A percentile compares a stretch with the other conserved stretches of the same genome.
These are phyloP conservation scores for Claviceps africana DNA, from an alignment of 2,329 filamentous ascomycete genomes.

Conservation along the genomic window DNA sequence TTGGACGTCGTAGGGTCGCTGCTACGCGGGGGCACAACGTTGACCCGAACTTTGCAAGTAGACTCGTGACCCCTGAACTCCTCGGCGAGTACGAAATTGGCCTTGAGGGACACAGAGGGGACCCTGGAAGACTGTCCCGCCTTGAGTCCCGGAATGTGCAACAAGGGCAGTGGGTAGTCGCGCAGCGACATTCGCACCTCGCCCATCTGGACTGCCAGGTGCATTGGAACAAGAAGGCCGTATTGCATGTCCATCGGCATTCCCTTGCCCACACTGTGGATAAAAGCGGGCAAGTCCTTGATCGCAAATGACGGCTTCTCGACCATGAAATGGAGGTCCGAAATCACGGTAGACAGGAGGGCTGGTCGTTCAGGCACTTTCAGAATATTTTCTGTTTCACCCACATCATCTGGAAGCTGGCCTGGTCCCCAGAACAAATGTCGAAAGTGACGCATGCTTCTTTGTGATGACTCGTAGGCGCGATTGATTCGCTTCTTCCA, in stretches of 20 bases:
- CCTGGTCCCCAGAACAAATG: slow-evolving; percentile 71
- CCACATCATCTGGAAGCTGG: slow-evolving; percentile 64
- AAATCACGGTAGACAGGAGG: slow-evolving; percentile 66
- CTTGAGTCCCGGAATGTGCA: slow-evolving; percentile 79
- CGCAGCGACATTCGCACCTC: slow-evolving; percentile 76
- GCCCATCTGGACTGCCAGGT: slow-evolving; percentile 76
- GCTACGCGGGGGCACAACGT: slow-evolving; percentile 60
- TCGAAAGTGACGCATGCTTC: slow-evolving; percentile 65
- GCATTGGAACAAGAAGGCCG: slow-evolving; percentile 77
- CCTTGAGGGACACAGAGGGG: slow-evolving; percentile 69
- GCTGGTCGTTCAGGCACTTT: slow-evolving; percentile 75
- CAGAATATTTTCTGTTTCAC: slow-evolving; percentile 73
- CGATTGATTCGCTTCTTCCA: slow-evolving; percentile 88
- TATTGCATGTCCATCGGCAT: slow-evolving; percentile 90
- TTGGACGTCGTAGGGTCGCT: slow-evolving; percentile 40
- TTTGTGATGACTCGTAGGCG: slow-evolving; percentile 53
- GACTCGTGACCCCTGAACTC: slow-evolving; percentile 76
- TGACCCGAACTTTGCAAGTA: slow-evolving; percentile 63
- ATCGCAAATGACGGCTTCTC: slow-evolving; percentile 91
- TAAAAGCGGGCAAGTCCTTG: slow-evolving; percentile 65
- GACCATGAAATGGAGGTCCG: slow-evolving; percentile 69
- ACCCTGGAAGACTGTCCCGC: slow-evolving; percentile 64
- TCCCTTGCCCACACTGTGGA: slow-evolving; percentile 87
- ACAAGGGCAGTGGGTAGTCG: slow-evolving; percentile 82
- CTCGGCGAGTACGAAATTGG: slow-evolving; percentile 91